A percentile compares a stretch with the other conserved stretches of the same genome.
Conservation (phyloP, 1,139 yeast species). For the Kodamaea suecica region DNA sequence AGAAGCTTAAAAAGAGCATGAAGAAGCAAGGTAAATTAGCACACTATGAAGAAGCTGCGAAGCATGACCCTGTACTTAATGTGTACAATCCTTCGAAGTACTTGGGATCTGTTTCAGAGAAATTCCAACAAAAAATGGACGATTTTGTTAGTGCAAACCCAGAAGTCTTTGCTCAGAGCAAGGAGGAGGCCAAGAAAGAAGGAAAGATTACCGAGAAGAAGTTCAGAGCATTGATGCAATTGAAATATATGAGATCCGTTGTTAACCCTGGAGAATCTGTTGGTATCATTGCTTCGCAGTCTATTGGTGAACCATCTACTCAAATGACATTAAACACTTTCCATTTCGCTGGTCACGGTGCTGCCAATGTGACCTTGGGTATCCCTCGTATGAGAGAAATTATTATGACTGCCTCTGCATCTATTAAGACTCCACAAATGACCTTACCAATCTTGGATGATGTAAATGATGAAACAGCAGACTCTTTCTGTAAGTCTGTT, state of each 20-base stretch:
- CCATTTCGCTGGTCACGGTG: slow-evolving; percentile 99
- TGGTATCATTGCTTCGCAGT: slow-evolving; percentile 97
- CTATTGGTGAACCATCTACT: slow-evolving; percentile 98
- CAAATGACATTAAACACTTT: slow-evolving; percentile 99
- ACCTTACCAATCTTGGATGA: slow-evolving; percentile 78
- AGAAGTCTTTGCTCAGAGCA: slow-evolving; percentile 50
- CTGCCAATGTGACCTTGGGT: slow-evolving; percentile 98
- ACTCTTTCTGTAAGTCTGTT: slow-evolving; percentile 87
- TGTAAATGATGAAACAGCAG: slow-evolving; percentile 83
- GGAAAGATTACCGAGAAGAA: slow-evolving; percentile 73
- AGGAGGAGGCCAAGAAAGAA: slow-evolving; percentile 42
- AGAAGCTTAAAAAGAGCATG: slow-evolving; percentile 73
- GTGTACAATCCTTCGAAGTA: slow-evolving; percentile 84
- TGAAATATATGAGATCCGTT: slow-evolving; percentile 95
- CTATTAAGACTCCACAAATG: slow-evolving; percentile 98
- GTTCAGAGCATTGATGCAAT: slow-evolving; percentile 95
- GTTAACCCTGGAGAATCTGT: slow-evolving; percentile 97
- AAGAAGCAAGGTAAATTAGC: slow-evolving; percentile 65
- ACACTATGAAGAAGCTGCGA: slow-evolving; percentile 58
- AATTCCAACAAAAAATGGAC: slow-evolving; percentile 79
- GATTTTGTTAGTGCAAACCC: slow-evolving; percentile 56
- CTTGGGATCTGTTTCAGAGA: slow-evolving; percentile 90
- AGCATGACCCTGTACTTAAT: slow-evolving; percentile 87
- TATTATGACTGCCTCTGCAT: slow-evolving; percentile 96
- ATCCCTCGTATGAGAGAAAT: slow-evolving; percentile 99